These are phyloP conservation scores for Bretschneidera sinensis DNA, from an alignment of 345 rosid species.

Conservation along the genomic window DNA sequence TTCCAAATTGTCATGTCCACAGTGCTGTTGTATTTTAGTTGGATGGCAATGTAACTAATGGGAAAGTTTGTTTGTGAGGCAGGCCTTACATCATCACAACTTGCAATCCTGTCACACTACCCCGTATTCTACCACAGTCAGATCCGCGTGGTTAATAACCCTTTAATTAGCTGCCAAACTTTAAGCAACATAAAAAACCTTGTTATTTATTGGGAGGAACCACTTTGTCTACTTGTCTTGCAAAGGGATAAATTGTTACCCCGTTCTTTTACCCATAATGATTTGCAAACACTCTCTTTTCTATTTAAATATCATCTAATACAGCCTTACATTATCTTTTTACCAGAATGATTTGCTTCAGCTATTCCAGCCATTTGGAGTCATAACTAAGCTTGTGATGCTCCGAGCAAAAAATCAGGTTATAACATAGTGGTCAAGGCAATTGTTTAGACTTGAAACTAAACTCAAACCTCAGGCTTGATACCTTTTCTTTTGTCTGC, in stretches of 20 bases:
- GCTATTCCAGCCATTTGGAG: slow-evolving; percentile 98
- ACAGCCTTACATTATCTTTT: slow-evolving; percentile 7
- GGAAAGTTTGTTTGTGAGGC: not conserved
- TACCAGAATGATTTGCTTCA: slow-evolving; percentile 90
- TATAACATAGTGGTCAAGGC: slow-evolving; percentile 1
- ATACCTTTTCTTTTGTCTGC: slow-evolving; percentile 13
- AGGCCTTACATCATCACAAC: no score
- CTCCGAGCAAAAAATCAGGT: slow-evolving; percentile 99
- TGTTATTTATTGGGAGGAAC: no score
- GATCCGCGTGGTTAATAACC: not conserved
- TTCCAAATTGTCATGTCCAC: not conserved
- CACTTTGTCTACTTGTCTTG: not conserved
- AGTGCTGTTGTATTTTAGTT: not conserved
- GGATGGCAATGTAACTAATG: not conserved
- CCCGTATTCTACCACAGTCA: not conserved
- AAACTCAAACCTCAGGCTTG: no score
- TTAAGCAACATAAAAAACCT: not conserved
- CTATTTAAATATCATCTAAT: slow-evolving; percentile 1
- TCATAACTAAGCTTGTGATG: slow-evolving; percentile 96
- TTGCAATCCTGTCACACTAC: no score
- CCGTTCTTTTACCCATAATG: no score
- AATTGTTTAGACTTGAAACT: slow-evolving; percentile 7
- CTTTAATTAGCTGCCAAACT: not conserved
- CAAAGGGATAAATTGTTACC: not conserved
- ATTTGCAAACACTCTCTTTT: no score